Percentiles rank a stretch among this genome's conserved stretches.
Conservation (phyloP, 2,329 filamentous ascomycete genomes). For the Bipolaris zeicola region DNA sequence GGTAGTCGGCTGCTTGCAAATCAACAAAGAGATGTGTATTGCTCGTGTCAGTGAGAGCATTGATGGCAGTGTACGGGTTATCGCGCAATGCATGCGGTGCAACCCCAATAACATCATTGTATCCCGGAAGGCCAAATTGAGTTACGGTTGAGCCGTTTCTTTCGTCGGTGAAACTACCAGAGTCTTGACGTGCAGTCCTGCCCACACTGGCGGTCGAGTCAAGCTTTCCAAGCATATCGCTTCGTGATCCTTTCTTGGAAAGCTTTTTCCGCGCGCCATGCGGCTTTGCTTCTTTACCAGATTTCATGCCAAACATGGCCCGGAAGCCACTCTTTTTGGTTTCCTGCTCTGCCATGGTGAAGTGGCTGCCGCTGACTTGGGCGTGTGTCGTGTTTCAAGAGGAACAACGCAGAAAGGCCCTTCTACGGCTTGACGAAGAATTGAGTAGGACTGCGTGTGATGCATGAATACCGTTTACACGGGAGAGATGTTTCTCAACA, state of each 20-base stretch:
- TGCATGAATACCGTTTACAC: slow-evolving; percentile 3
- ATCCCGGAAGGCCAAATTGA: slow-evolving; percentile 15
- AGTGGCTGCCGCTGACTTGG: not conserved
- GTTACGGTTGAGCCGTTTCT: slow-evolving; percentile 18
- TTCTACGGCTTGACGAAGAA: not conserved
- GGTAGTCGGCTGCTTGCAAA: slow-evolving; percentile 24
- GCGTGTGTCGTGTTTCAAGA: not conserved
- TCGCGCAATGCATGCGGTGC: slow-evolving; percentile 21
- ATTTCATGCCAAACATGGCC: slow-evolving; percentile 29
- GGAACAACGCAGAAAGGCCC: not conserved
- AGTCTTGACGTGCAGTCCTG: slow-evolving; percentile 29
- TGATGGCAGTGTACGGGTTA: slow-evolving; percentile 25
- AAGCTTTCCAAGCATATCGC: slow-evolving; percentile 19
- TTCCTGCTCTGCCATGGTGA: slow-evolving; percentile 24
- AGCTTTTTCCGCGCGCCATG: slow-evolving; percentile 27
- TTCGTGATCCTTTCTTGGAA: slow-evolving; percentile 29
- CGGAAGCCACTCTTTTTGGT: slow-evolving; percentile 30
- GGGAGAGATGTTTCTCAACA: slow-evolving; percentile 5
- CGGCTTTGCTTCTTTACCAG: slow-evolving; percentile 21
- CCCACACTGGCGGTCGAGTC: slow-evolving; percentile 11
- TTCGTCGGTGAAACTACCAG: slow-evolving; percentile 30
- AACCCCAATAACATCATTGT: slow-evolving; percentile 16
- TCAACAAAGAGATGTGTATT: slow-evolving; percentile 5
- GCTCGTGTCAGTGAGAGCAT: slow-evolving; percentile 2
- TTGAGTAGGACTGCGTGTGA: not conserved